A percentile compares a stretch with the other conserved stretches of the same genome.
Conservation (phyloP, 139 green algal genomes). For the Gonium pectorale region DNA sequence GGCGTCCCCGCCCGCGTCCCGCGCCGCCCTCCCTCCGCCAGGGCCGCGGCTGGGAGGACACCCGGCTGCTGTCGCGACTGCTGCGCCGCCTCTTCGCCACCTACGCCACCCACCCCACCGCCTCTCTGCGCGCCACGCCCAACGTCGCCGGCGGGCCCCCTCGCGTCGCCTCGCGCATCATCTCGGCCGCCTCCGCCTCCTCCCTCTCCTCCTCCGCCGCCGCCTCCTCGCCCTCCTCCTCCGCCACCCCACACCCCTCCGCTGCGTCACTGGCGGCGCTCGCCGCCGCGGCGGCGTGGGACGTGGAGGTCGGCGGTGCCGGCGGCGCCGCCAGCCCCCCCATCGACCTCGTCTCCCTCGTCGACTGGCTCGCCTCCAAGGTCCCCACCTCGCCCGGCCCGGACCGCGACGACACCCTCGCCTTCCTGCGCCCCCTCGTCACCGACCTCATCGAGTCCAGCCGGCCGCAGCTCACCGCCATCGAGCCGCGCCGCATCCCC, state of each 20-base stretch:
- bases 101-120: slow-evolving; percentile 20
- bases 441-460: neutral
- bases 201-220: neutral
- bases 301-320: slow-evolving; percentile 25
- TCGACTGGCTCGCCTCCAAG: slow-evolving; percentile 30
- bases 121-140: neutral
- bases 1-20: no score
- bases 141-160: slow-evolving; percentile 30
- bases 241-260: neutral
- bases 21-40: no score
- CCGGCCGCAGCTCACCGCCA: neutral
- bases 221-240: neutral
- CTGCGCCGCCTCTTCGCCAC: slow-evolving; percentile 27
- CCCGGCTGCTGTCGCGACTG: slow-evolving; percentile 19
- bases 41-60: slow-evolving; percentile 38
- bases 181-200: neutral
- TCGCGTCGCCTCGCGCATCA: slow-evolving; percentile 29
- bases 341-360: slow-evolving; percentile 1
- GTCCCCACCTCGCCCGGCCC: neutral
- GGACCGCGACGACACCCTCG: slow-evolving; percentile 1
- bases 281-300: slow-evolving; percentile 28
- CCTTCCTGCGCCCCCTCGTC: slow-evolving; percentile 16
- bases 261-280: slow-evolving; percentile 8
- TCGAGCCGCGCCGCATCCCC: slow-evolving; percentile 7
- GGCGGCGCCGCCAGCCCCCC: slow-evolving; percentile 22